phyloP scores from a whole-genome alignment of 2,329 filamentous ascomycete genomes.

The Alternaria ethzedia region DNA sequence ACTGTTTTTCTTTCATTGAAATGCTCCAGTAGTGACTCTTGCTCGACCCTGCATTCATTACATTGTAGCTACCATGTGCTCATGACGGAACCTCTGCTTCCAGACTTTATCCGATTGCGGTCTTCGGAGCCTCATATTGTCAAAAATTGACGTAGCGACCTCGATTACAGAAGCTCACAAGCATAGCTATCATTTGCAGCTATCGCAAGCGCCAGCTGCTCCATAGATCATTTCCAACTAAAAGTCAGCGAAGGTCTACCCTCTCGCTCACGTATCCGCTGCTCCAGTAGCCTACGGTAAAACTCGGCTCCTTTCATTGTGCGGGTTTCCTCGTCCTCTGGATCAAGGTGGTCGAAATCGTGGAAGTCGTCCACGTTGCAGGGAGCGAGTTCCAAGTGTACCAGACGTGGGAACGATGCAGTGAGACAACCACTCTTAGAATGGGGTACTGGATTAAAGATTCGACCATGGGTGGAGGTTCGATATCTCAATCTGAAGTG shows the following conservation, averaged over 20 bases:
- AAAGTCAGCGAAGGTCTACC: not conserved
- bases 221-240: not conserved
- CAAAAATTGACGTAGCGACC: accelerated
- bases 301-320: not conserved
- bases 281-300: not conserved
- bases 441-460: too few relatives aligned
- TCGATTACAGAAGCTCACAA: not conserved
- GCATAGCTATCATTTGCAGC: too few relatives aligned
- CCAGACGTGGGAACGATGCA: not conserved
- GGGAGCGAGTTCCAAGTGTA: not conserved
- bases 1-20: not conserved
- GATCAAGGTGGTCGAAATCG: not conserved
- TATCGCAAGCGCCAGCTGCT: not conserved
- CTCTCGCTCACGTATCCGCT: not conserved
- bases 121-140: not conserved
- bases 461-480: too few relatives aligned
- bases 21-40: not conserved
- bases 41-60: not conserved
- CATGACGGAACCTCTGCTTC: not conserved
- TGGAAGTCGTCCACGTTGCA: not conserved
- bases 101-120: accelerated
- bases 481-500: too few relatives aligned
- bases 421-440: not conserved
- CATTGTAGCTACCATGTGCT: not conserved
- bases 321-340: not conserved